phyloP scores from a whole-genome alignment of 768 basidiomycete genomes.

The Phlegmacium glaucopus region DNA sequence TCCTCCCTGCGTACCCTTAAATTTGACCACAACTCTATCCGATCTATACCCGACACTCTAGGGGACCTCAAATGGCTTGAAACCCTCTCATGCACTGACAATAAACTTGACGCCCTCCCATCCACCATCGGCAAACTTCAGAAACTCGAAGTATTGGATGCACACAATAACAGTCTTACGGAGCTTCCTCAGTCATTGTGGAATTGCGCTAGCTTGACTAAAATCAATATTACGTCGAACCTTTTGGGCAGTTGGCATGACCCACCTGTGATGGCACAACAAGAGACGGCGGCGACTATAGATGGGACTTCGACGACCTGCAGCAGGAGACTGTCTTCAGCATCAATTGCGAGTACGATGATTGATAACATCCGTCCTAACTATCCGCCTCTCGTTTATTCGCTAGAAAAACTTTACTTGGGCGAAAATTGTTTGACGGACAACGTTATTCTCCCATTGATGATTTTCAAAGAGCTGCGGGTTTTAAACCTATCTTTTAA shows the following conservation, averaged over 20 bases:
- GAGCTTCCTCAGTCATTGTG: slow-evolving; percentile 77
- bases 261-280: slow-evolving; percentile 37
- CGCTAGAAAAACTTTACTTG: slow-evolving; percentile 77
- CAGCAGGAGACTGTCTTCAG: slow-evolving; percentile 32
- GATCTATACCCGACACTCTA: slow-evolving; percentile 77
- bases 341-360: slow-evolving; percentile 15
- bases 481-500: slow-evolving; percentile 95
- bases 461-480: slow-evolving; percentile 69
- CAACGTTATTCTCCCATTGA: slow-evolving; percentile 71
- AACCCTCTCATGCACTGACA: slow-evolving; percentile 85
- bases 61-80: slow-evolving; percentile 71
- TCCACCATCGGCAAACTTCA: slow-evolving; percentile 70
- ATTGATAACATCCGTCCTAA: background rate
- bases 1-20: slow-evolving; percentile 66
- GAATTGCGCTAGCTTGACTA: slow-evolving; percentile 70
- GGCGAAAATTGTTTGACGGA: slow-evolving; percentile 88
- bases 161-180: slow-evolving; percentile 86
- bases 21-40: slow-evolving; percentile 86
- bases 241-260: slow-evolving; percentile 70
- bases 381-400: slow-evolving; percentile 49
- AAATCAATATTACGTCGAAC: slow-evolving; percentile 89
- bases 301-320: slow-evolving; percentile 15
- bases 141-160: slow-evolving; percentile 74
- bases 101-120: slow-evolving; percentile 77
- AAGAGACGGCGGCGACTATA: background rate